A percentile compares a stretch with the other conserved stretches of the same genome.
These are phyloP conservation scores for Phytophthora citricola DNA, from an alignment of 352 stramenopile genomes.

Conservation along the genomic window DNA sequence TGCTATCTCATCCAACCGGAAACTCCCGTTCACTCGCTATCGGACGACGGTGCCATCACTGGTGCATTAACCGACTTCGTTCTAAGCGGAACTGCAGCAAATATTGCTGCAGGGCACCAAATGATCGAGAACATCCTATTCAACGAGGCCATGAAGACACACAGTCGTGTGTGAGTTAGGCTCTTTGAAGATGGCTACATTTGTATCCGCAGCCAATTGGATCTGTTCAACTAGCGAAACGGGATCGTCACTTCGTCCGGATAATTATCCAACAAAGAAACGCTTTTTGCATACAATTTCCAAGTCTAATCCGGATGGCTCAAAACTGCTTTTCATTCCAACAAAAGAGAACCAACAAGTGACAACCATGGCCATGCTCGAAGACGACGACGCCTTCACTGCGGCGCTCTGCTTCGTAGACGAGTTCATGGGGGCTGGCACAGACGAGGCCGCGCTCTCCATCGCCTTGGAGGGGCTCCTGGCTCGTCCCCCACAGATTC, in stretches of 20 bases:
- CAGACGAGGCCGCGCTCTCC: conserved; percentile 27
- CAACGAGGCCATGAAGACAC: conserved; percentile 38
- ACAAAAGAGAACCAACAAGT: conserved; percentile 1
- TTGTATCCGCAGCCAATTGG: background rate
- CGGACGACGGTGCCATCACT: conserved; percentile 34
- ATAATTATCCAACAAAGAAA: conserved; percentile 19
- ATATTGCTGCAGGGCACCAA: conserved; percentile 50
- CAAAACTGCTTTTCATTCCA: conserved; percentile 4
- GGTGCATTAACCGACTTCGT: conserved; percentile 49
- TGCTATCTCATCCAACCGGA: conserved; percentile 64
- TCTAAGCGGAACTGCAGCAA: conserved; percentile 41
- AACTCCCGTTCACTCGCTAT: conserved; percentile 38
- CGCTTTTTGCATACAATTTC: conserved; percentile 10
- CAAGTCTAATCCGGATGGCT: conserved; percentile 16
- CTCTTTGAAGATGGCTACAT: conserved; percentile 1
- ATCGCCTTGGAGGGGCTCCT: conserved; percentile 27
- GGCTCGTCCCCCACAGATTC: conserved; percentile 1
- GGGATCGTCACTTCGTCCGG: conserved; percentile 11
- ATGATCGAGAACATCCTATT: conserved; percentile 63
- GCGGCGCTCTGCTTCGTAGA: conserved; percentile 47
- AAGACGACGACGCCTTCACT: conserved; percentile 45
- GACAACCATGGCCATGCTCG: conserved; percentile 34
- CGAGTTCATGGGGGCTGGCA: conserved; percentile 34
- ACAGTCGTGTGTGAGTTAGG: background rate
- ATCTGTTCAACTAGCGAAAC: conserved; percentile 21